These are phyloP conservation scores for Agarophyton chilense DNA, from an alignment of 23 red algal genomes.

Conservation along the genomic window DNA sequence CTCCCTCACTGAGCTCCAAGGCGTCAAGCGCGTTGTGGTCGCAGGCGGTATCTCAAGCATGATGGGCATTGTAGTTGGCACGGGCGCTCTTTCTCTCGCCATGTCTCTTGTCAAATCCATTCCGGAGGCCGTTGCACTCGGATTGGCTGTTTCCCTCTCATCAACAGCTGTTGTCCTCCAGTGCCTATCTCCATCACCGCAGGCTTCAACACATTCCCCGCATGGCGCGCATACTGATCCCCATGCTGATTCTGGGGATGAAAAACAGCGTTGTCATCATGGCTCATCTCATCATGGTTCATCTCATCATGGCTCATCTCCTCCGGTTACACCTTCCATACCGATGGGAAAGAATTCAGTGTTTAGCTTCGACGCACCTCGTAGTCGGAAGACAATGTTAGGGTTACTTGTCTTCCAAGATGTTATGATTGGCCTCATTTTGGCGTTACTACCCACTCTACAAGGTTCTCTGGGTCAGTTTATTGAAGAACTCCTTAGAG, in stretches of 20 bases:
- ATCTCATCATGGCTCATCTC: background rate
- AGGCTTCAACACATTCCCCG: background rate
- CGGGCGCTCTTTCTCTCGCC: constrained; percentile 46
- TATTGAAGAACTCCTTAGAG: constrained; percentile 62
- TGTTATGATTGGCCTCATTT: constrained; percentile 86
- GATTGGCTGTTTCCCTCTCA: constrained; percentile 78
- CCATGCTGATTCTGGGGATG: background rate
- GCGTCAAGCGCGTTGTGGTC: constrained; percentile 71
- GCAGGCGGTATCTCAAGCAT: constrained; percentile 76
- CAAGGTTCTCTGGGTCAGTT: constrained; percentile 67
- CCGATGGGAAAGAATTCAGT: constrained; percentile 7
- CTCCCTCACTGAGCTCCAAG: constrained; percentile 78
- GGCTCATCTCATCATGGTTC: too few species aligned
- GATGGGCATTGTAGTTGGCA: constrained; percentile 52
- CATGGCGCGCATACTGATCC: background rate
- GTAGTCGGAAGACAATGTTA: constrained; percentile 74
- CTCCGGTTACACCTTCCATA: background rate
- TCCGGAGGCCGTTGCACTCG: constrained; percentile 80
- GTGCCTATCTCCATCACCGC: constrained; percentile 53
- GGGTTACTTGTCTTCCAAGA: constrained; percentile 85
- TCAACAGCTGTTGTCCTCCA: constrained; percentile 87
- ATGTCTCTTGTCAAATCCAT: constrained; percentile 62
- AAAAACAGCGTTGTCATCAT: background rate
- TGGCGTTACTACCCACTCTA: constrained; percentile 79
- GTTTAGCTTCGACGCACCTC: constrained; percentile 59